Evolutionary conservation across 352 stramenopile genomes (phyloP), one percentile per base, ranked within the genome.

Genomic region (Phytopythium vexans): DNA sequence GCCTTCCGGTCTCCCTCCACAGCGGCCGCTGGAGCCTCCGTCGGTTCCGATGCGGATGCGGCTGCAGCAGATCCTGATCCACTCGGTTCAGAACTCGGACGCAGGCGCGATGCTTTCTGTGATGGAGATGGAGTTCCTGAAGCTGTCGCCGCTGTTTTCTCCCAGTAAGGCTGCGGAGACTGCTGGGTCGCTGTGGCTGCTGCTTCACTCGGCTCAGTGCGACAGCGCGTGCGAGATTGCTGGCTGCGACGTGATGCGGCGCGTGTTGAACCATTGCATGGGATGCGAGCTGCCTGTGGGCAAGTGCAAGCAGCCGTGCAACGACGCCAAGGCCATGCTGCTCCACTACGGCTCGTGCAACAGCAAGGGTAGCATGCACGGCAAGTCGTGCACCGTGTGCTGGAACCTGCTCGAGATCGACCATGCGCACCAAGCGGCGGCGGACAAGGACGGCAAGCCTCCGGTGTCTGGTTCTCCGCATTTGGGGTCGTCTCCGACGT

Each of bases 301-400:
- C 8, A 77, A 72, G 39, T 91, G 81, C 61, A 77, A 75, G 33
- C 72, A 83, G 38, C 68, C 74, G 1, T 91, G 81, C 50, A 89
- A 91, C 52, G 81, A 89, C 45, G 81, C 78, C 10, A 91, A 89
- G 66, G 73, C 76, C 1, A 91, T 91, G 76, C 58, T 89, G 33
- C 60, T 91, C 1, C 81, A 91, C 51, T 77, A 86, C 43, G 81
- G 66, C 0, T 84, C 76, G 3, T 91, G 80, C 35, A 70, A 70
- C 49, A 67, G 59, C 48, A 65, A 73, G 32, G 68, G 66, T 9
- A 73, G 64, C 35, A 75, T 70, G 56, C 70, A 82, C 37, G 60
- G 62, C 15, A 43, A 53, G n/a, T 69, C 56, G 6, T 90, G 80
- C 64, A 56, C 58, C 0, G 62, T 91, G 32, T 91, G 81, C 37